Conservation (phyloP, 2,329 filamentous ascomycete genomes). For the Aspergillus caelatus region DNA sequence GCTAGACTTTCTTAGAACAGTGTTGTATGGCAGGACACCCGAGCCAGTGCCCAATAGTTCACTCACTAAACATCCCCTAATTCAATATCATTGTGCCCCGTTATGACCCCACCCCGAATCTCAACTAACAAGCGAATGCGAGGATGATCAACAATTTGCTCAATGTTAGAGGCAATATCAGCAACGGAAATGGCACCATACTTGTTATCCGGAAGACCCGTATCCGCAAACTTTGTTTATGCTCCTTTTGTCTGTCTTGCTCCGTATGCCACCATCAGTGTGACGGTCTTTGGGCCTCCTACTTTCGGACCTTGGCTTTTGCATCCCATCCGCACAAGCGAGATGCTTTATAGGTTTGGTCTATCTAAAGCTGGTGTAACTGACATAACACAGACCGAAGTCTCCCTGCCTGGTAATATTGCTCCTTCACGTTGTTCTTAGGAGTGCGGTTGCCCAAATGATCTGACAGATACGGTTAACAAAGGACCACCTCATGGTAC, state of each 20-base stretch:
- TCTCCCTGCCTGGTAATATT: neutral
- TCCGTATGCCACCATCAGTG: neutral
- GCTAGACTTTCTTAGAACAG: too few species aligned
- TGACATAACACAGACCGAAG: neutral
- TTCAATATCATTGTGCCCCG: conserved; percentile 8
- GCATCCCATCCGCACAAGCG: neutral
- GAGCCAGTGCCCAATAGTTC: neutral
- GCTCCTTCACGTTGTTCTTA: neutral
- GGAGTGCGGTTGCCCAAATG: neutral
- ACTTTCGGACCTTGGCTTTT: neutral
- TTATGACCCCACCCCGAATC: conserved; percentile 28
- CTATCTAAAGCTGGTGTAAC: neutral
- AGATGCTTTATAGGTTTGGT: neutral
- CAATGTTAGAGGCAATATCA: conserved; percentile 24
- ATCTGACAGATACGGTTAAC: neutral
- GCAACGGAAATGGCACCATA: conserved; percentile 20
- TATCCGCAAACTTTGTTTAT: neutral
- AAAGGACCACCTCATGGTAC: too few species aligned
- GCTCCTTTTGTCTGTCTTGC: neutral
- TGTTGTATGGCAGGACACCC: neutral
- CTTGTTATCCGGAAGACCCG: neutral
- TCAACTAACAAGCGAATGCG: conserved; percentile 28
- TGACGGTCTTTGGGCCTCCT: neutral
- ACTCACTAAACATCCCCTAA: neutral
- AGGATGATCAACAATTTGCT: conserved; percentile 21